Percentiles rank a stretch among this genome's conserved stretches.
Conservation (phyloP, 129 eudicot genomes). For the Helianthus annuus region DNA sequence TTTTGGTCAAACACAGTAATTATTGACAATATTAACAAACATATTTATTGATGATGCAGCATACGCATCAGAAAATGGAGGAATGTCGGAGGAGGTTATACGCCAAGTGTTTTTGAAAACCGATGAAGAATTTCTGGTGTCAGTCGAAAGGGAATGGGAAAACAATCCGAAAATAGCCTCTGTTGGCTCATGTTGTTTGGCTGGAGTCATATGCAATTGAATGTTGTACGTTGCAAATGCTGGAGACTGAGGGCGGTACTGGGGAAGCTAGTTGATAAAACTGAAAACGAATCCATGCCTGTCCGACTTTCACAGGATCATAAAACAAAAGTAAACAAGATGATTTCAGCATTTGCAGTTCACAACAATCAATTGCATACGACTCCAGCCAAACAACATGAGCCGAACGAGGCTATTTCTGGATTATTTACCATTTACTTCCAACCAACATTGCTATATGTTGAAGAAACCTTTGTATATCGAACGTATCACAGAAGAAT, state of each 20-base stretch:
- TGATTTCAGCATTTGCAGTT: too few relatives aligned
- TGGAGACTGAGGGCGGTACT: constrained; percentile 68
- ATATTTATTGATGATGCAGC: constrained; percentile 42
- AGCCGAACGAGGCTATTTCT: too few relatives aligned
- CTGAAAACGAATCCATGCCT: constrained; percentile 30
- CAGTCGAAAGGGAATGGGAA: constrained; percentile 24
- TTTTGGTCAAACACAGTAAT: neutral
- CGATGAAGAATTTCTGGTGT: constrained; percentile 16
- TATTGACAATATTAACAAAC: neutral
- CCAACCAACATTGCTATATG: too few relatives aligned
- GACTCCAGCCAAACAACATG: too few relatives aligned
- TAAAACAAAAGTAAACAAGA: too few relatives aligned
- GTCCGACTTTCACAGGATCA: constrained; percentile 63
- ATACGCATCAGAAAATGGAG: constrained; percentile 45
- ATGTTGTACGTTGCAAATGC: constrained; percentile 61
- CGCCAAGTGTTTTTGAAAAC: constrained; percentile 44
- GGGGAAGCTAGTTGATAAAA: constrained; percentile 42
- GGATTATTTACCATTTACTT: too few relatives aligned
- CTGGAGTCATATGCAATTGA: constrained; percentile 60
- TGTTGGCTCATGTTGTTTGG: constrained; percentile 77
- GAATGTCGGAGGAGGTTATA: constrained; percentile 61
- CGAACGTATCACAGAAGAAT: too few relatives aligned
- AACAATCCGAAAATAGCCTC: constrained; percentile 52
- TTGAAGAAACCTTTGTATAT: too few relatives aligned
- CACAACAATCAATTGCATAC: too few relatives aligned